These are phyloP conservation scores for Termitomyces sp. DNA, from an alignment of 768 basidiomycete species.

Conservation along the genomic window DNA sequence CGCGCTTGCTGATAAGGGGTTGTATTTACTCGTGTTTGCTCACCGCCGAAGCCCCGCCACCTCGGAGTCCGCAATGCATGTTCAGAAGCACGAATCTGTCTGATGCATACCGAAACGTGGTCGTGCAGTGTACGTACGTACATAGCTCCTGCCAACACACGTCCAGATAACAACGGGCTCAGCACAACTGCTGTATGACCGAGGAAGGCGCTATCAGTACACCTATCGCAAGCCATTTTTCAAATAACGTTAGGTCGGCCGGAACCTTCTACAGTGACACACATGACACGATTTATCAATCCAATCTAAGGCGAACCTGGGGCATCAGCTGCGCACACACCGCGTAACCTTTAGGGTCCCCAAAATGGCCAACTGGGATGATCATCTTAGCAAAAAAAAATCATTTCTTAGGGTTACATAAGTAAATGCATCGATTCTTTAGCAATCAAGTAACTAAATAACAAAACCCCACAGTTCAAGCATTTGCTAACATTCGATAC, in stretches of 20 bases:
- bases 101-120: background rate
- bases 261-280: background rate
- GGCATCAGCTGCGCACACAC: background rate
- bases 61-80: background rate
- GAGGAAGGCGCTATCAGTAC: background rate
- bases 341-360: background rate
- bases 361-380: too few species aligned
- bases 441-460: too few species aligned
- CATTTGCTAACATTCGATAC: slow-evolving; percentile 11
- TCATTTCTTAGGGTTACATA: too few species aligned
- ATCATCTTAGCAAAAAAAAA: too few species aligned
- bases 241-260: background rate
- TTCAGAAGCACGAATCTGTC: background rate
- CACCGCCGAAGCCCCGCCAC: slow-evolving; percentile 10
- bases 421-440: too few species aligned
- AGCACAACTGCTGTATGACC: background rate
- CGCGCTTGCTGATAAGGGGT: slow-evolving; percentile 19
- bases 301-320: background rate
- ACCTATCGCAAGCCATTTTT: background rate
- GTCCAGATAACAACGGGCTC: background rate
- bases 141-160: background rate
- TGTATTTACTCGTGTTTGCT: slow-evolving; percentile 28
- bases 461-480: background rate
- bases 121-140: background rate
- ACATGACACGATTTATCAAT: background rate